Base-by-base conservation (phyloP, 2,329 filamentous ascomycete genomes). In the Scedosporium minutisporum region DNA sequence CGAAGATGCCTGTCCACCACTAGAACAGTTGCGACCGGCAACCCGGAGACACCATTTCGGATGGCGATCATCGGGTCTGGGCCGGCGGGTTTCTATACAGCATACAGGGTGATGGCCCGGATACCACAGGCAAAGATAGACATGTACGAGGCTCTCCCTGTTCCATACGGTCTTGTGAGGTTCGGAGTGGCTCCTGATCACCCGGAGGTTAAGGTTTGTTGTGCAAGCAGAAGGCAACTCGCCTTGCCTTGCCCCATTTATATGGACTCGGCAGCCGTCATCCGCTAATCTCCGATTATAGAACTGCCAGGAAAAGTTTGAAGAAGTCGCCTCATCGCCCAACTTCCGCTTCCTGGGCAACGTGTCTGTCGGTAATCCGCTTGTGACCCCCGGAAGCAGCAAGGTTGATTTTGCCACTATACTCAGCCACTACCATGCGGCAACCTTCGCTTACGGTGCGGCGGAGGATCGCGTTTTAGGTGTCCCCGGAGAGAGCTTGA, bases 151-250 rank as follows among this genome's bases (percentile, higher is more conserved):
- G 86, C 91, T 29, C 77, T 97, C 46, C 95, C 95, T 0, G 92
- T 96, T 3, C 95, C 95, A 0, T 99, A 91, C 71, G 95, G 95
- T 1, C 82, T 99, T 62, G 93, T 96, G 59, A 83, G 95, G 62
- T 96, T 95, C 71, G 95, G 95, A 7, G 95, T 99, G 64, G 96
- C 95, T n/a, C 95, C 95, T 4, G 95, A 99, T 73, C 95, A 99
- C 75, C 93, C 95, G 0, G 93, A 99, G 77, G 95, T 99, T 67
- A 99, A 99, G 85, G 91, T 95, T 77, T 64, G 76, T 60, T 23
- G 27, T 5, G 10, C 4, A 33, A n/a, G 6, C 12, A 21, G 12
- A 23, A 6, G 38, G 27, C 58, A 38, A 12, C 33, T 16, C 25
- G 25, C 6, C 53, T 57, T 23, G 27, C 29, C 12, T 18, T n/a